phyloP scores from a whole-genome alignment of 768 basidiomycete species.

The Boletus reticulatus region DNA sequence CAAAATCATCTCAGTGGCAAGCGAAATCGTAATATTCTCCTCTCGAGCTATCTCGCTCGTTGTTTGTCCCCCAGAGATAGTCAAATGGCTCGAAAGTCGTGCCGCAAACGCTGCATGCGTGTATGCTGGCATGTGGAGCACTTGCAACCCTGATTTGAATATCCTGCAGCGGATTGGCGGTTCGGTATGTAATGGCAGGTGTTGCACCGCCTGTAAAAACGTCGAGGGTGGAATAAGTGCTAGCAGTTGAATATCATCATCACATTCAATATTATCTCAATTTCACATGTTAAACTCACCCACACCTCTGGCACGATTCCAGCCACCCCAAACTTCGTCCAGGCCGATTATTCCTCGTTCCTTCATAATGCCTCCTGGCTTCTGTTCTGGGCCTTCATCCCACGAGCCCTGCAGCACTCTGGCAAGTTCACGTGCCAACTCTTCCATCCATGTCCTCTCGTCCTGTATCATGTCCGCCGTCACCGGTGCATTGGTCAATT shows the following conservation, averaged over 20 bases:
- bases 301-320: constrained; percentile 92
- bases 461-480: constrained; percentile 87
- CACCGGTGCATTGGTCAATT: constrained; percentile 74
- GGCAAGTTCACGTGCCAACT: constrained; percentile 80
- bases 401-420: constrained; percentile 56
- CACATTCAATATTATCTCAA: neutral
- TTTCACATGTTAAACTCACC: constrained; percentile 41
- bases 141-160: constrained; percentile 71
- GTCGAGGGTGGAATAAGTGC: constrained; percentile 90
- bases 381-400: constrained; percentile 14
- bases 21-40: constrained; percentile 69
- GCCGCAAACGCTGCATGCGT: constrained; percentile 63
- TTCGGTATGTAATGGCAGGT: constrained; percentile 59
- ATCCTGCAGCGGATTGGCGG: constrained; percentile 67
- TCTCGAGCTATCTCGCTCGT: constrained; percentile 68
- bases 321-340: constrained; percentile 93
- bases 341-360: constrained; percentile 78
- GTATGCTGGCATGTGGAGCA: constrained; percentile 83
- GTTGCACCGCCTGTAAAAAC: constrained; percentile 71
- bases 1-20: constrained; percentile 76
- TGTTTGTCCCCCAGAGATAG: constrained; percentile 49
- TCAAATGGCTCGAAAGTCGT: constrained; percentile 57
- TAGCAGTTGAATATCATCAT: constrained; percentile 28
- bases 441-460: constrained; percentile 74
- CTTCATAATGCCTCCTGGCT: constrained; percentile 64